Evolutionary conservation across 805 yeast species (phyloP).

Genomic region (Ogataea henricii): DNA sequence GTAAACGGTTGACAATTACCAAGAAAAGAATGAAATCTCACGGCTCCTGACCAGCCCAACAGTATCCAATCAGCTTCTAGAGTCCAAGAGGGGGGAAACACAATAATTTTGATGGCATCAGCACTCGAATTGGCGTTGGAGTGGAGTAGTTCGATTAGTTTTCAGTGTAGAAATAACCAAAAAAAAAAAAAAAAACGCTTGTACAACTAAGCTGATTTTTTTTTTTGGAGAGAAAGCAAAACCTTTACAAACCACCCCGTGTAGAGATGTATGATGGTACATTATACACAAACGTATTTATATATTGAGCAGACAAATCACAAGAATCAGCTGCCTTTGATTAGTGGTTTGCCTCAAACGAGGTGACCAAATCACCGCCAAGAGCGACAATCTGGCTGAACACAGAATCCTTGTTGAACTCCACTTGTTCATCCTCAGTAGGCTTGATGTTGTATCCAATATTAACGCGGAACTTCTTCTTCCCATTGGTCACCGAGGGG

Average conservation of each 20-base stretch:
- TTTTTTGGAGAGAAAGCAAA: not conserved
- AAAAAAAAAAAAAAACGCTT: too few species aligned
- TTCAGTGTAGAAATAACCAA: too few species aligned
- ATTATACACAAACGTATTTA: constrained; percentile 1
- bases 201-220: not conserved
- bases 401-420: constrained; percentile 71
- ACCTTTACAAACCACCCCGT: not conserved
- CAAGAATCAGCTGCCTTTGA: constrained; percentile 1
- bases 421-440: constrained; percentile 48
- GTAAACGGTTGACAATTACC: too few species aligned
- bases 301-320: too few species aligned
- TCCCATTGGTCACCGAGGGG: constrained; percentile 54
- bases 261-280: not conserved
- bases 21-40: too few species aligned
- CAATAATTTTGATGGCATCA: too few species aligned
- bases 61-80: too few species aligned
- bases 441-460: constrained; percentile 76
- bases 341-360: constrained; percentile 28
- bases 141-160: too few species aligned
- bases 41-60: too few species aligned
- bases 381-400: constrained; percentile 66
- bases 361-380: constrained; percentile 62
- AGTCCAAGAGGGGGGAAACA: too few species aligned
- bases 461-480: constrained; percentile 76
- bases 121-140: too few species aligned